phyloP scores from a whole-genome alignment of 2,329 filamentous ascomycete genomes.

The Cladosporium velox region DNA sequence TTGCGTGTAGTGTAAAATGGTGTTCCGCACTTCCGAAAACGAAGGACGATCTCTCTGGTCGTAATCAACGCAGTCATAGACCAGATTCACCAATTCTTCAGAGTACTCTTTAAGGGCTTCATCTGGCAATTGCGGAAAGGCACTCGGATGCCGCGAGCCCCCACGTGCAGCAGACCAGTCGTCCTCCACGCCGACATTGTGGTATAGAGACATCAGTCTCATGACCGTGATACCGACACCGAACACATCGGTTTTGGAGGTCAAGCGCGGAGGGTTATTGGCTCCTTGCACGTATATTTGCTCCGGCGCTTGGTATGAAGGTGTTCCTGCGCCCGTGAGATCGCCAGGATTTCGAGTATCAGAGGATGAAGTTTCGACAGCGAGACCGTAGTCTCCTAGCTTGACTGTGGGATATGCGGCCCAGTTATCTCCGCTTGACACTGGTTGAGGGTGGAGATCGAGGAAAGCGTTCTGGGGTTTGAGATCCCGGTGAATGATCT shows the following conservation, averaged over 20 bases:
- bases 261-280: not conserved
- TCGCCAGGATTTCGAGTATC: not conserved
- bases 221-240: conserved; percentile 24
- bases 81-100: conserved; percentile 6
- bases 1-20: not conserved
- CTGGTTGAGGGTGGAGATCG: not conserved
- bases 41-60: conserved; percentile 12
- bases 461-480: conserved; percentile 84
- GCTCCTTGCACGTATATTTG: not conserved
- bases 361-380: not conserved
- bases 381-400: conserved; percentile 22
- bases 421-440: not conserved
- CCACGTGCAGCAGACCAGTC: not conserved
- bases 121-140: not conserved
- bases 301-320: not conserved
- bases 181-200: not conserved
- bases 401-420: not conserved
- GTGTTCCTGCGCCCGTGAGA: not conserved
- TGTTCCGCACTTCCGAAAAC: conserved; percentile 3
- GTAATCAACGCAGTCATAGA: conserved; percentile 17
- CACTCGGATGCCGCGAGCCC: not conserved
- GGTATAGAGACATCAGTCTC: conserved; percentile 10
- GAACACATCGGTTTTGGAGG: conserved; percentile 24
- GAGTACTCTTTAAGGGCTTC: conserved; percentile 13
- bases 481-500: conserved; percentile 75